These are phyloP conservation scores for Sanghuangporus weigelae DNA, from an alignment of 1,284 basidiomycete genomes.

Conservation along the genomic window DNA sequence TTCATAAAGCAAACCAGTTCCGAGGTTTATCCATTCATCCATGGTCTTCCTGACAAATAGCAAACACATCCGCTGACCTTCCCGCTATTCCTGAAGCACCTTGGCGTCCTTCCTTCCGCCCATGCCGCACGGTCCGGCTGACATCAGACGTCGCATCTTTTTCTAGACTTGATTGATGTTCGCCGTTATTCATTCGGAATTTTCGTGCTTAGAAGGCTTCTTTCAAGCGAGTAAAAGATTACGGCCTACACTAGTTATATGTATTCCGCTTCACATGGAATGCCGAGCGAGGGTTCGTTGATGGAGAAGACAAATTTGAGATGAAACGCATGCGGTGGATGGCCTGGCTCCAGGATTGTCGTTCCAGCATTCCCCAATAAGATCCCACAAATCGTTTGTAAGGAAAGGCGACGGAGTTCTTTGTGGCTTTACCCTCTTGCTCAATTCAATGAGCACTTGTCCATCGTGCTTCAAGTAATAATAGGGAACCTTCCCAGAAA, in stretches of 20 bases:
- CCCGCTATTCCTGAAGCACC: neutral
- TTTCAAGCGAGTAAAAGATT: neutral
- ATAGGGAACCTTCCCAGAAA: slow-evolving; percentile 32
- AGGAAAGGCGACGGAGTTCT: slow-evolving; percentile 35
- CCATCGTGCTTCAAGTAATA: slow-evolving; percentile 33
- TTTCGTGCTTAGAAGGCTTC: neutral
- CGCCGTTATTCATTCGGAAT: neutral
- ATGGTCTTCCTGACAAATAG: neutral
- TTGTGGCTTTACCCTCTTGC: slow-evolving; percentile 34
- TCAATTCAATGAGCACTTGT: slow-evolving; percentile 37
- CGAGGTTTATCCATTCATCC: neutral
- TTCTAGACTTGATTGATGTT: neutral
- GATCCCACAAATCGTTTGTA: slow-evolving; percentile 34
- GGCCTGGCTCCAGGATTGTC: slow-evolving; percentile 20
- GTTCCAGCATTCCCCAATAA: slow-evolving; percentile 36
- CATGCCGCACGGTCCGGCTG: neutral
- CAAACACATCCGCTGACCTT: neutral
- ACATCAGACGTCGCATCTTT: neutral
- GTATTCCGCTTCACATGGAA: neutral
- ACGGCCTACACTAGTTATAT: neutral
- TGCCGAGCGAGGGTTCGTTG: slow-evolving; percentile 1
- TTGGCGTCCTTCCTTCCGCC: neutral
- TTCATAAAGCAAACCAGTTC: neutral
- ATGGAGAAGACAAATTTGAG: neutral
- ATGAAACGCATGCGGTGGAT: neutral